Evolutionary conservation across 1,284 basidiomycete species (phyloP).

Genomic region (Bjerkandera adusta): DNA sequence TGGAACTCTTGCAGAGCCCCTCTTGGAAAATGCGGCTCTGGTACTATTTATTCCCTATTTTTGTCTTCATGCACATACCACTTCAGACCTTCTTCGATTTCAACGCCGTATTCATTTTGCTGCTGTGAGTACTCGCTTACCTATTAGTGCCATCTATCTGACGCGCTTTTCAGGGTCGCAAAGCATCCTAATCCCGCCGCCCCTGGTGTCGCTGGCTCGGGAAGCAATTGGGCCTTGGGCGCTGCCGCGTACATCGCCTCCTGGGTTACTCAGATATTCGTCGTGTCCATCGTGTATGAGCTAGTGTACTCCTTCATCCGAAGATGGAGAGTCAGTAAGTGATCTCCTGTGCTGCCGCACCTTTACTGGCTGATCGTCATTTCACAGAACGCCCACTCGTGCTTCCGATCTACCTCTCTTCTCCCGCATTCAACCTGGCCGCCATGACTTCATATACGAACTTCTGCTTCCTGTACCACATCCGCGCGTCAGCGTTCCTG

Average conservation of each 20-base stretch:
- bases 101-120: conserved; percentile 72
- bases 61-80: conserved; percentile 68
- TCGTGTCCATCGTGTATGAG: conserved; percentile 81
- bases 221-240: conserved; percentile 73
- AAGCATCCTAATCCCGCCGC: conserved; percentile 67
- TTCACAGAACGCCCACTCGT: conserved; percentile 73
- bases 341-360: conserved; percentile 2
- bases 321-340: conserved; percentile 82
- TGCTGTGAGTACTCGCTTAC: conserved; percentile 56
- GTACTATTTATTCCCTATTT: conserved; percentile 64
- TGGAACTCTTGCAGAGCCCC: conserved; percentile 63
- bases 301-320: conserved; percentile 76
- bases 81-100: conserved; percentile 81
- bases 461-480: conserved; percentile 80
- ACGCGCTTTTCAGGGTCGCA: conserved; percentile 48
- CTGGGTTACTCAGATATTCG: conserved; percentile 71
- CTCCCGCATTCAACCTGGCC: conserved; percentile 70
- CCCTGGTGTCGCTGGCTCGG: conserved; percentile 63
- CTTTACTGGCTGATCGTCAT: conserved; percentile 7
- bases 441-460: conserved; percentile 76
- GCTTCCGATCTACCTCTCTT: conserved; percentile 78
- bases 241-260: conserved; percentile 78
- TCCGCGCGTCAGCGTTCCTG: conserved; percentile 65
- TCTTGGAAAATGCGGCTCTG: conserved; percentile 52
- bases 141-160: conserved; percentile 15